These are phyloP conservation scores for Acacia concinna DNA, from an alignment of 331 rosid species.

Conservation along the genomic window DNA sequence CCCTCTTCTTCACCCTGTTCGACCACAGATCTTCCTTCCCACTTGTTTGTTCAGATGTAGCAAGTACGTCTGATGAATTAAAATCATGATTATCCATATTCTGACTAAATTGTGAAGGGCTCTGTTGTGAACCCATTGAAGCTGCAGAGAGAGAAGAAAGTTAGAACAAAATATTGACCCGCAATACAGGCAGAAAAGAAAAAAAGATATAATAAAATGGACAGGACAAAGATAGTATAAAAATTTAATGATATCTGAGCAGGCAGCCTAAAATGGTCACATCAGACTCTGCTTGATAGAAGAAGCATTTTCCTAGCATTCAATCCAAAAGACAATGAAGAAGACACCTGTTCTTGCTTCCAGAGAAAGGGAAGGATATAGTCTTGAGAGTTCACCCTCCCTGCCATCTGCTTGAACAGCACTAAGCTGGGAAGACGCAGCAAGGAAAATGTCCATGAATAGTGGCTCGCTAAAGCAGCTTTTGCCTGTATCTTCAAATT, in stretches of 20 bases:
- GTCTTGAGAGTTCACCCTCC: constrained; percentile 65
- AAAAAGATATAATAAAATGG: constrained; percentile 19
- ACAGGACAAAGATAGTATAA: constrained; percentile 6
- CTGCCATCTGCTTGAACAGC: constrained; percentile 42
- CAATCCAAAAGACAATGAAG: constrained; percentile 23
- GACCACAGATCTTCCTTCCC: constrained; percentile 81
- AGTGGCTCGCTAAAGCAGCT: constrained; percentile 83
- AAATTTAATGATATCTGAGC: constrained; percentile 23
- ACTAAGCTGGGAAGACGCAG: constrained; percentile 55
- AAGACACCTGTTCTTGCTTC: constrained; percentile 66
- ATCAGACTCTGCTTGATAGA: constrained; percentile 21
- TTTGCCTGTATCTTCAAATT: constrained; percentile 77
- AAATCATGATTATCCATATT: constrained; percentile 53
- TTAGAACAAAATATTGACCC: constrained; percentile 7
- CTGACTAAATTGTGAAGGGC: constrained; percentile 66
- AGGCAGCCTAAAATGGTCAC: constrained; percentile 26
- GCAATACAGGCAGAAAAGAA: background rate
- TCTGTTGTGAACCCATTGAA: constrained; percentile 64
- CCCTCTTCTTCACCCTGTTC: constrained; percentile 91
- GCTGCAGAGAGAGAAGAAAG: constrained; percentile 46
- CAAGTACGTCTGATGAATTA: constrained; percentile 50
- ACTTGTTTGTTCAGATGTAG: constrained; percentile 53
- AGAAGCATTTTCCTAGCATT: constrained; percentile 14
- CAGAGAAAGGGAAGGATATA: constrained; percentile 51
- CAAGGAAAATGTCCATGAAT: constrained; percentile 62